Base-by-base conservation (phyloP, 352 stramenopile genomes). In the Pseudoperonospora humuli region DNA sequence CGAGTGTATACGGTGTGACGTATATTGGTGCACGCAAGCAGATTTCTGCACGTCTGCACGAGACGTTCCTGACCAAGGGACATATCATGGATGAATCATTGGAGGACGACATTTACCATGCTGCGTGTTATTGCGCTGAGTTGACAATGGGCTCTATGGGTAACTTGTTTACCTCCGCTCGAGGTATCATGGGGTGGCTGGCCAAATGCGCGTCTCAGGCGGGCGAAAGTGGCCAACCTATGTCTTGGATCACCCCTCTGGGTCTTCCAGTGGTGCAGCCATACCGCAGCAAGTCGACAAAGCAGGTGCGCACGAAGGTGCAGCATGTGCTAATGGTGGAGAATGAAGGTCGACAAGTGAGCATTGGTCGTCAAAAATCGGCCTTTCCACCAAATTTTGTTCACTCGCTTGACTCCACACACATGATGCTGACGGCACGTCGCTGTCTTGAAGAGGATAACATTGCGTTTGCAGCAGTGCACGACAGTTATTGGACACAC, bases 401-500 rank as follows among this genome's bases (percentile, higher is more conserved):
- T 11, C 97, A 99, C 68, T 99, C 95, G 8, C 70, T 99, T 13
- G 97, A 99, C 64, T 98, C 95, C 29, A 98, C 96, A 10, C 97
- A 99, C 72, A 99, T 99, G 96, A 78, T 99, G 41, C 81, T 99
- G 76, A 99, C 97, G 24, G 90, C 93, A 8, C 64, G 94, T 9
- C 89, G 96, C 47, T 98, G 97, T 71, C 57, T 91, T 1, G 75
- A 86, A 28, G 75, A 87, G 5, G 79, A 98, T 45, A 72, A 93
- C 39, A 86, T 93, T 42, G 67, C 80, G 24, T 99, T 99, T 64
- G 93, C 96, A 3, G 95, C 96, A 19, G 97, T 99, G 31, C 97
- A 99, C 67, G 97, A 99, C 60, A 97, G 80, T 50, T 99, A 98
- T 70, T 99, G 97, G 97, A 98, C 95, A 24, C 96, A 99, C 79